Evolutionary conservation across 179 eudicot genomes (phyloP).

Genomic region (Vitellaria paradoxa): DNA sequence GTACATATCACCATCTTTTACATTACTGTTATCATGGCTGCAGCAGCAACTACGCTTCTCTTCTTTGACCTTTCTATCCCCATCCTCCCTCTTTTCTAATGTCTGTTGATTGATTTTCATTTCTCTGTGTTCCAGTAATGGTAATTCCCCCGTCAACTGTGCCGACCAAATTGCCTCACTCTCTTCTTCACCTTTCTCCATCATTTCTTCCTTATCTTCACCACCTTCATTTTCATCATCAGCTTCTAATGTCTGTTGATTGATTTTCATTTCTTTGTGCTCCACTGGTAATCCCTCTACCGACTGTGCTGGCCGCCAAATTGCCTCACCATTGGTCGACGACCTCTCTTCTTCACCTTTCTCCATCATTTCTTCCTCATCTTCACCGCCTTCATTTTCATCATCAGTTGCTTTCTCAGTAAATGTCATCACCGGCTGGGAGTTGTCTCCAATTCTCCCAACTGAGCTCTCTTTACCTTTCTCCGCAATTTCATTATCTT

Average conservation of each 20-base stretch:
- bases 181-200: constrained; percentile 7
- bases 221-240: neutral
- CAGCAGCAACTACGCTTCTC: too few species aligned
- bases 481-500: too few species aligned
- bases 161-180: too few species aligned
- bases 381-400: neutral
- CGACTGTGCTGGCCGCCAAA: too few species aligned
- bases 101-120: neutral
- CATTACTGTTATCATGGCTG: neutral
- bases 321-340: too few species aligned
- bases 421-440: neutral
- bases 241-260: neutral
- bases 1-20: too few species aligned
- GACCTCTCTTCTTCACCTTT: constrained; percentile 1
- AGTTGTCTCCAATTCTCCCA: too few species aligned
- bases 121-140: neutral
- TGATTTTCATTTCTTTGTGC: neutral
- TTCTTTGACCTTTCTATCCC: neutral
- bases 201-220: neutral
- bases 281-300: too few species aligned
- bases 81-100: neutral
- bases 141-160: too few species aligned
- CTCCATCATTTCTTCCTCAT: neutral
- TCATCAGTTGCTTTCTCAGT: neutral
- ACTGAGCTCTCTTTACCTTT: too few species aligned